Base-by-base conservation (phyloP, 345 rosid species). In the Boechera retrofracta region DNA sequence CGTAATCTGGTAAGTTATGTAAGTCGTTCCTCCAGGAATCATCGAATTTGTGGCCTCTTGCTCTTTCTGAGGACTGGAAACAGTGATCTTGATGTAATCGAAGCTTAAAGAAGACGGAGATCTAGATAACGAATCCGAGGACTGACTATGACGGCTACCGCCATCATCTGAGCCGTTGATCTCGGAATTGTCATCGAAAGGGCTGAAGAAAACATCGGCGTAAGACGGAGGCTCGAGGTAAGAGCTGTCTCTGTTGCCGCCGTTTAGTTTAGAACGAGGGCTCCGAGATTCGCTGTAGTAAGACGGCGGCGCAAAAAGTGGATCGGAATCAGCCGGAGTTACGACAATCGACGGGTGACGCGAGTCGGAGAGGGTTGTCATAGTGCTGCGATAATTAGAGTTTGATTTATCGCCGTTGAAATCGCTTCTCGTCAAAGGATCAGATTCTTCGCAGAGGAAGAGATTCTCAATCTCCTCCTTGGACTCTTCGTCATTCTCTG, bases 191-290 rank as follows among this genome's bases (percentile, higher is more conserved):
- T 88, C 91, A 57, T 91, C 92, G 72, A 87, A 93, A 26, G 97
- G 94, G 33, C 94, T 91, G 81, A 87, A 91, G 76, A 93, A 79
- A 64, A 87, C 92, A 39, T 93, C 98, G 2, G 98, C 88, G 60
- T 96, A 96, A 4, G 98, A 82, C 18, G 97, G 96, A 35, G 98
- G 96, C 74, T 96, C 96, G 89, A 89, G 86, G 86, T 95, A 88
- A 42, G 93, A 83, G 74, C 69, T 45, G 21, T 7, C 38, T 15
- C 64, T 79, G 62, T 70, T 76, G 49, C 81, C 71, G 78, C 69
- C 83, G 72, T 55, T 69, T 9, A 58, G 74, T 51, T 72, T 73
- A 44, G 81, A 57, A 76, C 3, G 82, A 74, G 1, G 87, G 73
- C 1, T 64, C 53, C 41, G 31, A 21, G 7, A 67, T 11, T 67